Evolutionary conservation across 2,329 filamentous ascomycete genomes (phyloP), one percentile per base, ranked within the genome.

Genomic region (Aureobasidium mangrovei): DNA sequence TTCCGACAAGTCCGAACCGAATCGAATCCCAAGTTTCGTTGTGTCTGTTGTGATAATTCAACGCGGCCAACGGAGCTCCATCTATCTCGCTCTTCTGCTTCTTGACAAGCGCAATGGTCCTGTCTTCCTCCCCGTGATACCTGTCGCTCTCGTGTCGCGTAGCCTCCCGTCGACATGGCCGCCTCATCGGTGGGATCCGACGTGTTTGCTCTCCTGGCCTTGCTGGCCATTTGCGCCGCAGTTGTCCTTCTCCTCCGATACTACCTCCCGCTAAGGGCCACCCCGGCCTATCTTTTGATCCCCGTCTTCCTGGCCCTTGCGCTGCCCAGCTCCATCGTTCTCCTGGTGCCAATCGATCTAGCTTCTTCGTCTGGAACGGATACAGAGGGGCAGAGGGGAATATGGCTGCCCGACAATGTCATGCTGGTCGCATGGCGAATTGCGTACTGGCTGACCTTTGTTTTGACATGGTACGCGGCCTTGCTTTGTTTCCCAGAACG

Each of bases 251-350:
- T 97, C 59, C 77, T 96, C 56, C 86, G 93, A 64, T 84, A 89
- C 74, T 98, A 91, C 71, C 81, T 98, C 7, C 91, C 91, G 2
- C 78, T 98, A 33, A 89, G 93, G 61, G 83, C 85, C 5, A 97
- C 93, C 1, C 91, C 93, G 0, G 88, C 85, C 57, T 96, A 94
- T 70, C 83, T 97, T 48, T 79, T 90, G 48, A 79, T 96, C 1
- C 91, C 93, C 35, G 89, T 98, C 58, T 98, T 98, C 74, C 86
- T 98, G 61, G 89, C 91, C n/a, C 79, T 98, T 62, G 91, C 88
- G 65, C 81, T 98, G 4, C 94, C 93, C 8, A 88, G 89, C 44
- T 91, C 87, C 69, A 91, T 95, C 64, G 82, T 97, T 27, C 77
- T 98, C 27, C 81, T 98, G 26, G 90, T 98, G 5, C 93, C 93